phyloP scores from a whole-genome alignment of 768 basidiomycete genomes.

The Amanita jacksonii region DNA sequence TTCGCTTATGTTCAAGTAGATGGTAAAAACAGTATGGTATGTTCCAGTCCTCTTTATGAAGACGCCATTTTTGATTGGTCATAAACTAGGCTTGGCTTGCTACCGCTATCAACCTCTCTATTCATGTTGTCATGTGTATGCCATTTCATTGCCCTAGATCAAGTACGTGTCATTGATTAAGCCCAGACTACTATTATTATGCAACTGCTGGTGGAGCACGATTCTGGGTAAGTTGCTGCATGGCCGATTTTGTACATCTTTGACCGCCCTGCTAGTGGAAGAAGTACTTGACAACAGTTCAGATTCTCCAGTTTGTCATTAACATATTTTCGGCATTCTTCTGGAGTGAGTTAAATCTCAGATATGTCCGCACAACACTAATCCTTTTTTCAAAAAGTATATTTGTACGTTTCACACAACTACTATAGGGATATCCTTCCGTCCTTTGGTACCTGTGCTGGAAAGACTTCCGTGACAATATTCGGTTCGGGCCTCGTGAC shows the following conservation, averaged over 20 bases:
- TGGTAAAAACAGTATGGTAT: slow-evolving; percentile 86
- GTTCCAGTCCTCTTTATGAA: slow-evolving; percentile 28
- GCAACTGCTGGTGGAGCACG: slow-evolving; percentile 93
- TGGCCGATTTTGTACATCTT: no score
- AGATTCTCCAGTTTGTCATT: slow-evolving; percentile 93
- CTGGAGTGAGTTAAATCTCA: slow-evolving; percentile 54
- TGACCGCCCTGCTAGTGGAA: slow-evolving; percentile 66
- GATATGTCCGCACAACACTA: slow-evolving; percentile 5
- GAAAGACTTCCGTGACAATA: slow-evolving; percentile 78
- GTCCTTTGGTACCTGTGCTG: slow-evolving; percentile 74
- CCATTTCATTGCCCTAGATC: slow-evolving; percentile 10
- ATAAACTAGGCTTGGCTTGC: slow-evolving; percentile 85
- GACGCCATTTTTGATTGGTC: no score
- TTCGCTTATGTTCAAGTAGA: slow-evolving; percentile 92
- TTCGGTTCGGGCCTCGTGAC: slow-evolving; percentile 86
- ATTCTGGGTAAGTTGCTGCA: slow-evolving; percentile 85
- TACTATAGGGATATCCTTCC: slow-evolving; percentile 59
- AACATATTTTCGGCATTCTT: slow-evolving; percentile 90
- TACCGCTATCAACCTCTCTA: slow-evolving; percentile 80
- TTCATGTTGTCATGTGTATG: slow-evolving; percentile 98
- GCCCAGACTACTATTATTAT: slow-evolving; percentile 94
- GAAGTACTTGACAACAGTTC: slow-evolving; percentile 93
- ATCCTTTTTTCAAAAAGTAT: slow-evolving; percentile 43
- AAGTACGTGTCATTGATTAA: no score
- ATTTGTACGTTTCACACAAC: slow-evolving; percentile 67